Percentiles rank a stretch among this genome's conserved stretches.
Evolutionary conservation across 2,329 filamentous ascomycete genomes (phyloP).

Genomic region (Sphaerulina musiva): DNA sequence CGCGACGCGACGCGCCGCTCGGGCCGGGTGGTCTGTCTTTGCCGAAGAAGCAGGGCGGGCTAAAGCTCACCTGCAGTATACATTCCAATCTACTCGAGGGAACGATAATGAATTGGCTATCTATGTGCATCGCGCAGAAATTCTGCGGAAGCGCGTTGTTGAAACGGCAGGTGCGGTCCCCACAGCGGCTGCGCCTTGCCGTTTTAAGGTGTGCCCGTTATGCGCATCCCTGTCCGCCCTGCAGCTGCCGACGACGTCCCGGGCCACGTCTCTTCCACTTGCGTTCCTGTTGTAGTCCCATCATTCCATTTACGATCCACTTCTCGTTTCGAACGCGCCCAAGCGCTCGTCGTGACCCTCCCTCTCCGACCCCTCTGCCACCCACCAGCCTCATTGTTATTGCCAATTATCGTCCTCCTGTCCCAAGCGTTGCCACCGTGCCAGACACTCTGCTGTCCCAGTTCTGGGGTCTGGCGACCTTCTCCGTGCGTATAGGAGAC

Average conservation of each 20-base stretch:
- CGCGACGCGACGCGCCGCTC: background rate
- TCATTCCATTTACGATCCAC: slow-evolving; percentile 3
- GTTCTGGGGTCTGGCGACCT: background rate
- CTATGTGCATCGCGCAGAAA: slow-evolving; percentile 9
- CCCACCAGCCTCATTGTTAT: background rate
- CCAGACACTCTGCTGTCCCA: background rate
- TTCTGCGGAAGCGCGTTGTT: slow-evolving; percentile 8
- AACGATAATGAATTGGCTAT: slow-evolving; percentile 10
- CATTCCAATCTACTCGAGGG: slow-evolving; percentile 14
- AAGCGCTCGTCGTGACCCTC: background rate
- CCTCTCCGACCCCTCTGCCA: background rate
- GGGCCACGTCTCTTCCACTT: background rate
- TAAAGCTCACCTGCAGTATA: background rate
- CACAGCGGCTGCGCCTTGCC: slow-evolving; percentile 9
- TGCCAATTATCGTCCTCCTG: background rate
- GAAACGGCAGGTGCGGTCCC: slow-evolving; percentile 14
- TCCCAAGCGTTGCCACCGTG: background rate
- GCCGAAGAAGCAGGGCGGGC: background rate
- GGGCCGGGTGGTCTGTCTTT: background rate
- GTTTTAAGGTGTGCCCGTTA: background rate
- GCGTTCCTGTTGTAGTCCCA: slow-evolving; percentile 6
- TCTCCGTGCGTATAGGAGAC: background rate
- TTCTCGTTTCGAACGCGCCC: background rate
- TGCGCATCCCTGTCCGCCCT: background rate
- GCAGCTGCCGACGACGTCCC: background rate